Percentiles rank a stretch among this genome's conserved stretches.
Conservation (phyloP, 805 yeast species). For the Jamesozyma lodderae region DNA sequence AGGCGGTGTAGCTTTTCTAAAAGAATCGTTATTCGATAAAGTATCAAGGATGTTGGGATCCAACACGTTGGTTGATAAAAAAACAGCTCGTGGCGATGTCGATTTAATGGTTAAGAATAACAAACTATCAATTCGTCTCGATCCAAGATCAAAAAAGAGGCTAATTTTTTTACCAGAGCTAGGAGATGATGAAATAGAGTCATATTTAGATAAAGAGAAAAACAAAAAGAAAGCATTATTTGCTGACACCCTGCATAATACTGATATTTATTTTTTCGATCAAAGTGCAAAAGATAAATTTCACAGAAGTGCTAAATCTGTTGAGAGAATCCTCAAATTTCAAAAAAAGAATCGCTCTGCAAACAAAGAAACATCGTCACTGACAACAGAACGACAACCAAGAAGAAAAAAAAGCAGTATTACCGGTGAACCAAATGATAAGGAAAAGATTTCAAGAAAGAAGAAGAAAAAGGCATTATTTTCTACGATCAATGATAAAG, state of each 20-base stretch:
- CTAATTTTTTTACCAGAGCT: constrained; percentile 20
- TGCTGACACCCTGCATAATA: constrained; percentile 22
- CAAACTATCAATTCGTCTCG: constrained; percentile 15
- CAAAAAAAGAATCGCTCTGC: constrained; percentile 12
- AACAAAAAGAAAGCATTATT: constrained; percentile 19
- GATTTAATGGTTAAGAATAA: constrained; percentile 17
- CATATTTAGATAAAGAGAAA: constrained; percentile 20
- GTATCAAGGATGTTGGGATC: constrained; percentile 37
- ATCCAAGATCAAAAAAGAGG: constrained; percentile 15
- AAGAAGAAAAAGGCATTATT: constrained; percentile 2
- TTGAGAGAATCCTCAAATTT: constrained; percentile 24
- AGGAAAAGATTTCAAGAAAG: background rate
- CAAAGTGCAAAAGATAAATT: constrained; percentile 25
- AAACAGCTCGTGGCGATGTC: constrained; percentile 43
- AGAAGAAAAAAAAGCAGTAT: background rate
- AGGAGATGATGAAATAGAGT: constrained; percentile 11
- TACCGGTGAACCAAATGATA: background rate
- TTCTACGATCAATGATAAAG: background rate
- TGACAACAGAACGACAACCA: constrained; percentile 1
- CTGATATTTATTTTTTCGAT: constrained; percentile 30
- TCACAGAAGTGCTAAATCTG: constrained; percentile 24
- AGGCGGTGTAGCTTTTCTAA: constrained; percentile 40
- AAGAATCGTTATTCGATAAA: constrained; percentile 32
- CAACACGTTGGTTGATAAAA: constrained; percentile 39
- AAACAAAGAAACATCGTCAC: background rate